Base-by-base conservation (phyloP, 257 asterid genomes). In the Fraxinus quadrangulata region DNA sequence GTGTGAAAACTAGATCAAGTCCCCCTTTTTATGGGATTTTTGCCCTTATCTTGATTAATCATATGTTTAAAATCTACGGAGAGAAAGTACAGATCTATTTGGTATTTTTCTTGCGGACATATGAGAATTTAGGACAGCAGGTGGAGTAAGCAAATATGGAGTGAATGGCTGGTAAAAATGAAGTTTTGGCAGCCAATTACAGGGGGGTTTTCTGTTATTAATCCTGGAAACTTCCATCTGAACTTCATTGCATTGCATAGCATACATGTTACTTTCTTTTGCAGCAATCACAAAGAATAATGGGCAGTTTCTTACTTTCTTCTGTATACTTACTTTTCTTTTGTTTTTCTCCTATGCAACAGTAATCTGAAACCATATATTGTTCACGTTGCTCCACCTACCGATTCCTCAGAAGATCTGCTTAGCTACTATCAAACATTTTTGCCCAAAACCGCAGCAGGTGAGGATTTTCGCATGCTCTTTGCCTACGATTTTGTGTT, bases 401-500 rank as follows among this genome's bases (percentile, higher is more conserved):
- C 3, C 8, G 7, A 2, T 30, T 30, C 33, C 33, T 1, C 3
- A 30, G 2, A 30, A 1, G 3, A 30, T 30, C 33, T 30, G 33
- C 33, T 30, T 30, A 30, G 33, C 33, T 30, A 30, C 33, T 30
- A 30, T 30, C 33, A 30, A 30, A 30, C 33, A 30, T 30, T 30
- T 30, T 30, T 30, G 33, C 33, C 3, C 0, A 75, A 68, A 26
- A 47, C 67, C 30, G n/a, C n/a, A n/a, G n/a, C n/a, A n/a, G n/a
- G n/a, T n/a, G n/a, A n/a, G n/a, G n/a, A n/a, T n/a, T 74, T 86
- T 0, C 83, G 70, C n/a, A 79, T 89, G n/a, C 17, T 86, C 9
- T 79, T 85, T 67, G 77, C 85, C 14, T 86, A 86, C 74, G 85
- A 72, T 76, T 76, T 86, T 69, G 84, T 84, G 45, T 81, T 84